phyloP scores from a whole-genome alignment of 305 asterid species.

The Fraxinus ornus region DNA sequence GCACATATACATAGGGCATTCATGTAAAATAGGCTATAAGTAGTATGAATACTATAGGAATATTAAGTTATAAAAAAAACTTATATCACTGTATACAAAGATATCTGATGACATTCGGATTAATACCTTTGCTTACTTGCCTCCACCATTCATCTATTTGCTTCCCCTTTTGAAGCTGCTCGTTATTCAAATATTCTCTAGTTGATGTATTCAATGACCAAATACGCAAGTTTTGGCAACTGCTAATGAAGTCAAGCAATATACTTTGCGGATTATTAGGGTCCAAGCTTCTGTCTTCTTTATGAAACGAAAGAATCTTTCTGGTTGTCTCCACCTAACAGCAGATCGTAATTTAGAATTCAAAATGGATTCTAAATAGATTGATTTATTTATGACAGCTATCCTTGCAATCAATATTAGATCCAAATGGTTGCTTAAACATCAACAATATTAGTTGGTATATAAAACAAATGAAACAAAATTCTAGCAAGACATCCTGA shows the following conservation, averaged over 20 bases:
- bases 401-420: conserved; percentile 20
- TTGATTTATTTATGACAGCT: conserved; percentile 11
- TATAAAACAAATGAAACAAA: conserved; percentile 16
- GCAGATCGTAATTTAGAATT: conserved; percentile 21
- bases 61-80: not conserved
- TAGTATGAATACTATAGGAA: not conserved
- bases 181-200: conserved; percentile 86
- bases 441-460: not conserved
- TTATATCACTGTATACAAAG: not conserved
- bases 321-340: conserved; percentile 92
- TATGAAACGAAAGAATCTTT: conserved; percentile 93
- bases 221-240: conserved; percentile 96
- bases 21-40: not conserved
- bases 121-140: conserved; percentile 87
- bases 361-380: conserved; percentile 16
- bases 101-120: not conserved
- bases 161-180: conserved; percentile 98
- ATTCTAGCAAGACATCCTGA: conserved; percentile 11
- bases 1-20: not conserved
- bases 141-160: conserved; percentile 99
- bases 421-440: not conserved
- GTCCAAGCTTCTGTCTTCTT: conserved; percentile 81
- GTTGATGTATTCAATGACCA: conserved; percentile 88
- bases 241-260: conserved; percentile 94
- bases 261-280: conserved; percentile 89